These are phyloP conservation scores for Fusarium sp. DNA, from an alignment of 2,329 filamentous ascomycete genomes.

Conservation along the genomic window DNA sequence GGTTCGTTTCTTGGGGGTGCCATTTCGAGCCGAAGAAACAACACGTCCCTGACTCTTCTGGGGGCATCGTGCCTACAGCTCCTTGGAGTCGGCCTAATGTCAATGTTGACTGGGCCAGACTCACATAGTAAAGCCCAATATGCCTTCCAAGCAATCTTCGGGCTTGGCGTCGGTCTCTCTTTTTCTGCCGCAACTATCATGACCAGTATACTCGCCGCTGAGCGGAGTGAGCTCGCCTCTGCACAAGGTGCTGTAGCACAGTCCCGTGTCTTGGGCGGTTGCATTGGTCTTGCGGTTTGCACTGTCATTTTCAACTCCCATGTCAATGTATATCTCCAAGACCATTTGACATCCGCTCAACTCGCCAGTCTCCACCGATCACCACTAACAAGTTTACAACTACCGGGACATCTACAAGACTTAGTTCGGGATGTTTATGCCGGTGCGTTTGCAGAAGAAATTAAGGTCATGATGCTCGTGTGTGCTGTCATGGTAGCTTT, in stretches of 20 bases:
- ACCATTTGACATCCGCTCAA: constrained; percentile 49
- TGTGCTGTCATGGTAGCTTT: constrained; percentile 55
- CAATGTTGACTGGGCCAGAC: constrained; percentile 50
- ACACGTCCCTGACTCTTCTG: constrained; percentile 62
- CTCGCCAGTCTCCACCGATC: constrained; percentile 56
- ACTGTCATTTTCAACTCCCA: constrained; percentile 66
- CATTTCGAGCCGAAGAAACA: constrained; percentile 63
- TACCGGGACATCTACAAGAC: constrained; percentile 46
- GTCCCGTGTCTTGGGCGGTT: constrained; percentile 67
- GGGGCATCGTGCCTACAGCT: constrained; percentile 61
- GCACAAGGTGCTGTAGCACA: constrained; percentile 69
- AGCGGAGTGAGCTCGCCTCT: constrained; percentile 61
- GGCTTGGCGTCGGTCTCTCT: constrained; percentile 67
- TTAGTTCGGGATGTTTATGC: constrained; percentile 55
- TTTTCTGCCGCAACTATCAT: constrained; percentile 67
- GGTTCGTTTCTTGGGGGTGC: constrained; percentile 65
- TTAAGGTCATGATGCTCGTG: constrained; percentile 57
- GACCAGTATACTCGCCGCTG: constrained; percentile 61
- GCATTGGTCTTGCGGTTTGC: constrained; percentile 66
- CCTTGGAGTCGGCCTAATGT: constrained; percentile 61
- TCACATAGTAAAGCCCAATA: constrained; percentile 56
- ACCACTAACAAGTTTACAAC: constrained; percentile 50
- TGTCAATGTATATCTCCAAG: constrained; percentile 50
- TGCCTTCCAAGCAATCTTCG: constrained; percentile 65
- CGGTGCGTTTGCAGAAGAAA: constrained; percentile 56